A percentile compares a stretch with the other conserved stretches of the same genome.
Evolutionary conservation across 2,329 filamentous ascomycete genomes (phyloP).

Genomic region (Colletotrichum salicis): DNA sequence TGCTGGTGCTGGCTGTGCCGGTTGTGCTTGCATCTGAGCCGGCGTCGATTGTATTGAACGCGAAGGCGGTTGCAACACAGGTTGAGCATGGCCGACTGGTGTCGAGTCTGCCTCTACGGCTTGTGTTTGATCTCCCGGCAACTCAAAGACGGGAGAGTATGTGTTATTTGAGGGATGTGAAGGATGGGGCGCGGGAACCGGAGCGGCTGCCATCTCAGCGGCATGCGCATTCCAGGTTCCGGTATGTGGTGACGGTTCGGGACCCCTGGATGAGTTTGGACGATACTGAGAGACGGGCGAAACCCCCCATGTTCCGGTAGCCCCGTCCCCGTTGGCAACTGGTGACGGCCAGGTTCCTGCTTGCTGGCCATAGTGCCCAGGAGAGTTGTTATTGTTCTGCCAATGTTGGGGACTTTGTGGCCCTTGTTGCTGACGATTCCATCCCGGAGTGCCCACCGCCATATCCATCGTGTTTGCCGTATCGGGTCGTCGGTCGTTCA

Average conservation of each 20-base stretch:
- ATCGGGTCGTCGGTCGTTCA: not conserved
- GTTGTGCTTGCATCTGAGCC: conserved; percentile 2
- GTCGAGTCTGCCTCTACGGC: conserved; percentile 33
- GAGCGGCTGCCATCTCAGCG: not conserved
- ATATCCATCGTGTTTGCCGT: conserved; percentile 10
- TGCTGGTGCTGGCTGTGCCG: conserved; percentile 7
- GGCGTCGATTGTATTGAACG: conserved; percentile 29
- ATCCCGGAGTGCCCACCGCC: conserved; percentile 4
- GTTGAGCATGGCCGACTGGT: conserved; percentile 15
- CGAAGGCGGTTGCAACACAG: conserved; percentile 3
- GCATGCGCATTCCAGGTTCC: conserved; percentile 25
- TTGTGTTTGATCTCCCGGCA: conserved; percentile 26
- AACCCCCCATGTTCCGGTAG: conserved; percentile 22
- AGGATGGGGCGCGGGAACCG: conserved; percentile 3
- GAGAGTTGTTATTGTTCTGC: conserved; percentile 12
- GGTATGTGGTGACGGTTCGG: conserved; percentile 5
- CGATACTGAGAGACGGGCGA: conserved; percentile 27
- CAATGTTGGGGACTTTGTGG: conserved; percentile 22
- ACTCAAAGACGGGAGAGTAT: conserved; percentile 26
- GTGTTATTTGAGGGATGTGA: not conserved
- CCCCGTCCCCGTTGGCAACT: conserved; percentile 3
- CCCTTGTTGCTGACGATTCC: conserved; percentile 17
- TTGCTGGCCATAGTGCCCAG: conserved; percentile 4
- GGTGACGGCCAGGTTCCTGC: conserved; percentile 28
- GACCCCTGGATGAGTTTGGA: not conserved